Evolutionary conservation across 2,329 filamentous ascomycete genomes (phyloP), one percentile per base, ranked within the genome.

Genomic region (Fusarium clavum): DNA sequence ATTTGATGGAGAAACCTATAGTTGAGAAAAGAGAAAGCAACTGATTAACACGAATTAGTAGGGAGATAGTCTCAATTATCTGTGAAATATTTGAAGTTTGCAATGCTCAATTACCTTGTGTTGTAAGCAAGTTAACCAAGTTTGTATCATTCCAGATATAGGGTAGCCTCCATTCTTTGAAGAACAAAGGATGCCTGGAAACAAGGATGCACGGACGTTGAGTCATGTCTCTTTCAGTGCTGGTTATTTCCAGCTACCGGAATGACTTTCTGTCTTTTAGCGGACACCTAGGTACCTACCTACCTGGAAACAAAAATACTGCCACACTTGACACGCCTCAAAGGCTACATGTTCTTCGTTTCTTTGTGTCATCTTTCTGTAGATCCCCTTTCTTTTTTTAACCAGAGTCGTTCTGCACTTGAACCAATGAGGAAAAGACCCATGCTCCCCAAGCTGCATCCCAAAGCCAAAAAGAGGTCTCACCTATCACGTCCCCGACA

Each of bases 201-300:
- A 43, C 46, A 47, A 32, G 18, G n/a, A 30, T 25, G 66, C 70
- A 73, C 67, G 59, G 65, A 32, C 70, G 52, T 45, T n/a, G 18
- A 58, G 43, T 43, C 30, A 52, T 59, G 52, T 47, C 60, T 47
- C 60, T 52, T 46, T 41, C 9, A 51, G 61, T 40, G 45, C 45
- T 41, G 44, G 46, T 18, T 18, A 22, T 45, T 18, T 13, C 6
- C 18, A 41, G 25, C 24, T 46, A 13, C 32, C 16, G 38, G 25
- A 57, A 49, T 57, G 32, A 57, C 29, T 57, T 30, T 30, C 29
- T 27, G 8, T 13, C 11, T 27, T n/a, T 20, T 10, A 24, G 49
- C 13, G n/a, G 10, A 51, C 18, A 24, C 32, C 11, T 18, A 20
- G 20, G 20, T 20, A 20, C 3, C 3, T 20, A 20, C 20, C 20